A percentile compares a stretch with the other conserved stretches of the same genome.
Evolutionary conservation across 495 filamentous ascomycete species (phyloP).

Genomic region (Aspergillus indologenus): DNA sequence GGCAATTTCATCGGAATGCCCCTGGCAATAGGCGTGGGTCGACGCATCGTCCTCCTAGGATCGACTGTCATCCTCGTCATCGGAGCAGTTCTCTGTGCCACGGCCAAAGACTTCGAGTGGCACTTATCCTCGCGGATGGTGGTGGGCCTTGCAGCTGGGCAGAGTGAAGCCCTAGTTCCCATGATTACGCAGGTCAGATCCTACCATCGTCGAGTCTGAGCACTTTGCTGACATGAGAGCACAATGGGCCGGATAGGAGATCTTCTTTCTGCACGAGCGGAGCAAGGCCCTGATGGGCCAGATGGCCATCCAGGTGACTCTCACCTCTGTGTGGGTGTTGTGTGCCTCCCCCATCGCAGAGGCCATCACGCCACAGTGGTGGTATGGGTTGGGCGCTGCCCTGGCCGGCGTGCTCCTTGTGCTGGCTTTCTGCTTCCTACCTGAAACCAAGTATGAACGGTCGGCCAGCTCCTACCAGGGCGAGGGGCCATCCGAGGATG

Average conservation of each 20-base stretch:
- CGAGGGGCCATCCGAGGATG: conserved; percentile 4
- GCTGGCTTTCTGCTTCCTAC: conserved; percentile 64
- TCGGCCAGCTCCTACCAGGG: conserved; percentile 24
- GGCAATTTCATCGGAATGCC: conserved; percentile 43
- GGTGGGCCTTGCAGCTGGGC: conserved; percentile 30
- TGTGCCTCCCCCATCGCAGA: conserved; percentile 35
- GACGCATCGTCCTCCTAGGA: conserved; percentile 34
- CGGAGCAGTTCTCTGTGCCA: conserved; percentile 24
- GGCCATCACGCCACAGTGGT: conserved; percentile 33
- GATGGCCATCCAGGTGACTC: conserved; percentile 28
- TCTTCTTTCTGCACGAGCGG: conserved; percentile 37
- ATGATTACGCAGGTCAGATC: conserved; percentile 37
- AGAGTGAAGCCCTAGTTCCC: conserved; percentile 34
- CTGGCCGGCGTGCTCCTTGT: conserved; percentile 37
- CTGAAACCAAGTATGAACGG: conserved; percentile 60
- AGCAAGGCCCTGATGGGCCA: conserved; percentile 33
- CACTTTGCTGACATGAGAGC: too few relatives aligned
- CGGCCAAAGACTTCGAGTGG: conserved; percentile 23
- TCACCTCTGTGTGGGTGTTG: conserved; percentile 28
- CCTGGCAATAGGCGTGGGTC: conserved; percentile 37
- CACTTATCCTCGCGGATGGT: conserved; percentile 30
- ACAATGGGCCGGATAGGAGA: conserved; percentile 22
- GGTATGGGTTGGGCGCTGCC: conserved; percentile 35
- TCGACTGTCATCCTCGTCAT: conserved; percentile 27
- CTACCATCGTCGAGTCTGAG: too few relatives aligned